These are phyloP conservation scores for Apiospora aurea DNA, from an alignment of 2,329 filamentous ascomycete species.

Conservation along the genomic window DNA sequence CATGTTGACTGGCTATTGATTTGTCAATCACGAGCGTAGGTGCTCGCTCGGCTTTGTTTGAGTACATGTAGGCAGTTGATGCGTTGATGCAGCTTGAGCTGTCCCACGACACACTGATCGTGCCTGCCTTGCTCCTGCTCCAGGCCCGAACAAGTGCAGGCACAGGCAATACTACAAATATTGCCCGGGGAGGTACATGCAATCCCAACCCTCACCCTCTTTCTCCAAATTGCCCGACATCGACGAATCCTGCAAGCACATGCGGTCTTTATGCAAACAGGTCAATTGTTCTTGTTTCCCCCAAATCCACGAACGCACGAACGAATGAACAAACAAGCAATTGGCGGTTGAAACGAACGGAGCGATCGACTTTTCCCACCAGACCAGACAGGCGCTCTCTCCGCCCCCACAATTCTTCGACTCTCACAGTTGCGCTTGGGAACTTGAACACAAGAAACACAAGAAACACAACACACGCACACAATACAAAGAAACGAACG, in stretches of 20 bases:
- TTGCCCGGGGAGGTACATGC: background rate
- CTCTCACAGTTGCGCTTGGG: conserved; percentile 18
- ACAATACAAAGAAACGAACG: conserved; percentile 19
- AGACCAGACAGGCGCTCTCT: background rate
- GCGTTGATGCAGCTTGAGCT: conserved; percentile 1
- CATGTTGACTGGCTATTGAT: conserved; percentile 8
- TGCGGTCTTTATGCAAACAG: background rate
- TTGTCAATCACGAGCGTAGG: background rate
- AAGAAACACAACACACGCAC: conserved; percentile 16
- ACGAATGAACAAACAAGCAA: background rate
- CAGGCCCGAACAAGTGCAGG: background rate
- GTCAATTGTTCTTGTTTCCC: background rate
- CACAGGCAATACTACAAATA: background rate
- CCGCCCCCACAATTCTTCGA: conserved; percentile 18
- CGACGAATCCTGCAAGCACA: background rate
- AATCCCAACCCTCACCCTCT: background rate
- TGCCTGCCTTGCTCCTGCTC: conserved; percentile 4
- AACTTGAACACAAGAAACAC: conserved; percentile 20
- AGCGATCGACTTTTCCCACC: conserved; percentile 11
- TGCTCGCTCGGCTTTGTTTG: background rate
- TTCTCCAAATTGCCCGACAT: conserved; percentile 2
- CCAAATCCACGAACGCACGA: background rate
- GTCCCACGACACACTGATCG: background rate
- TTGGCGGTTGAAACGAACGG: background rate
- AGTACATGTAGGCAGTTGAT: too few species aligned